These are phyloP conservation scores for Microdochium bolleyi DNA, from an alignment of 2,329 filamentous ascomycete species.

Conservation along the genomic window DNA sequence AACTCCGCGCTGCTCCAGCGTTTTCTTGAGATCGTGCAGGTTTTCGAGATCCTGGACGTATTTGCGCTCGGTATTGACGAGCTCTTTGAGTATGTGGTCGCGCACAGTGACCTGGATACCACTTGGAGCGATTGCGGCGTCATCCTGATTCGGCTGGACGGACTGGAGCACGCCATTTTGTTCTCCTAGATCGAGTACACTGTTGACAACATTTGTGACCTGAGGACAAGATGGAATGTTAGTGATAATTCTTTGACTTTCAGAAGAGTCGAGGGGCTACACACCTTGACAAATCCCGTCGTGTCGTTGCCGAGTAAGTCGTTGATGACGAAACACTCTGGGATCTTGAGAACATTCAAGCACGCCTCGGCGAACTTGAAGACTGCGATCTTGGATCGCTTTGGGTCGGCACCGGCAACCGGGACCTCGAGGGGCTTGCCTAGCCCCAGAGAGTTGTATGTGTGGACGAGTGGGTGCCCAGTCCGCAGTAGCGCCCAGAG, in stretches of 20 bases:
- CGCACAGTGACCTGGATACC: conserved; percentile 65
- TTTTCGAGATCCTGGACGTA: conserved; percentile 97
- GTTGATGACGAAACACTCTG: conserved; percentile 85
- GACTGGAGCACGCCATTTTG: conserved; percentile 65
- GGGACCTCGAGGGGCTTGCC: conserved; percentile 61
- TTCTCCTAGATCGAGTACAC: conserved; percentile 80
- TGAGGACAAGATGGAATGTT: conserved; percentile 17
- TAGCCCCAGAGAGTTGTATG: conserved; percentile 82
- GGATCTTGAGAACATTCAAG: conserved; percentile 71
- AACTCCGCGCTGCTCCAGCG: conserved; percentile 78
- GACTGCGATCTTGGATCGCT: conserved; percentile 77
- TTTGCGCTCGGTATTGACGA: conserved; percentile 92
- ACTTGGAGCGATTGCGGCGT: conserved; percentile 42
- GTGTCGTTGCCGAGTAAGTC: conserved; percentile 93
- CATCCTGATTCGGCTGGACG: conserved; percentile 48
- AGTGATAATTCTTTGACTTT: not conserved
- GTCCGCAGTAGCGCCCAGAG: conserved; percentile 82
- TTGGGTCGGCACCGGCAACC: conserved; percentile 55
- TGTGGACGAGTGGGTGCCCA: conserved; percentile 75
- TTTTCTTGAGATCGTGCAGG: conserved; percentile 83
- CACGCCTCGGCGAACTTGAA: conserved; percentile 92
- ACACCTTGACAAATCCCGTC: conserved; percentile 91
- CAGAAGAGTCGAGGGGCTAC: not conserved
- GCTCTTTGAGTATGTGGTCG: conserved; percentile 83
- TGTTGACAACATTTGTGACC: conserved; percentile 88